A percentile compares a stretch with the other conserved stretches of the same genome.
phyloP scores from a whole-genome alignment of 768 basidiomycete species.

The Pulveroboletus sp. region DNA sequence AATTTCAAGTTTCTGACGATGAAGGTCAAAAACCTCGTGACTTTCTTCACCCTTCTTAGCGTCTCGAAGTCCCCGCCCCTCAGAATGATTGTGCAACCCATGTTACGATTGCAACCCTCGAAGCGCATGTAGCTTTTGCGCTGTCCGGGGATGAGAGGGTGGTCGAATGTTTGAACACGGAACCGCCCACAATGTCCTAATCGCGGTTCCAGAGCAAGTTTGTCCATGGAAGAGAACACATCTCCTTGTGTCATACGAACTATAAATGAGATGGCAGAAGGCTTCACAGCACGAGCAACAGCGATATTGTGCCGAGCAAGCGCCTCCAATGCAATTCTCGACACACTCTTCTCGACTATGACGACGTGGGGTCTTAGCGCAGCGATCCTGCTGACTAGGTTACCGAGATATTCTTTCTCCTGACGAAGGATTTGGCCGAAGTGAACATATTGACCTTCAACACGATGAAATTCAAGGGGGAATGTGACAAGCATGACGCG shows the following conservation, averaged over 20 bases:
- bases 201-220: slow-evolving; percentile 82
- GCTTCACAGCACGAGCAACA: slow-evolving; percentile 86
- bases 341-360: slow-evolving; percentile 87
- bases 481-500: slow-evolving; percentile 96
- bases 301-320: slow-evolving; percentile 82
- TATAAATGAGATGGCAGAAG: slow-evolving; percentile 79
- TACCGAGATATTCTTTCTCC: slow-evolving; percentile 88
- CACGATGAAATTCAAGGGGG: slow-evolving; percentile 88
- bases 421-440: slow-evolving; percentile 88
- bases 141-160: slow-evolving; percentile 86
- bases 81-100: slow-evolving; percentile 91
- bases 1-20: slow-evolving; percentile 91
- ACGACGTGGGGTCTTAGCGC: slow-evolving; percentile 89
- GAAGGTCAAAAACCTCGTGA: slow-evolving; percentile 87
- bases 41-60: slow-evolving; percentile 81
- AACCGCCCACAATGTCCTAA: slow-evolving; percentile 85
- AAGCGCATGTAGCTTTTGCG: slow-evolving; percentile 98
- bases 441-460: slow-evolving; percentile 89
- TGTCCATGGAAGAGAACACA: slow-evolving; percentile 93
- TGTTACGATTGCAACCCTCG: slow-evolving; percentile 88
- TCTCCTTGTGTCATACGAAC: slow-evolving; percentile 95
- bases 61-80: slow-evolving; percentile 83
- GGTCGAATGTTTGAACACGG: slow-evolving; percentile 90
- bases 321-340: slow-evolving; percentile 82
- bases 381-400: slow-evolving; percentile 84